Evolutionary conservation across 371 early-diverging fungal genomes (phyloP), one percentile per base, ranked within the genome.

Genomic region (Actinomucor elegans): DNA sequence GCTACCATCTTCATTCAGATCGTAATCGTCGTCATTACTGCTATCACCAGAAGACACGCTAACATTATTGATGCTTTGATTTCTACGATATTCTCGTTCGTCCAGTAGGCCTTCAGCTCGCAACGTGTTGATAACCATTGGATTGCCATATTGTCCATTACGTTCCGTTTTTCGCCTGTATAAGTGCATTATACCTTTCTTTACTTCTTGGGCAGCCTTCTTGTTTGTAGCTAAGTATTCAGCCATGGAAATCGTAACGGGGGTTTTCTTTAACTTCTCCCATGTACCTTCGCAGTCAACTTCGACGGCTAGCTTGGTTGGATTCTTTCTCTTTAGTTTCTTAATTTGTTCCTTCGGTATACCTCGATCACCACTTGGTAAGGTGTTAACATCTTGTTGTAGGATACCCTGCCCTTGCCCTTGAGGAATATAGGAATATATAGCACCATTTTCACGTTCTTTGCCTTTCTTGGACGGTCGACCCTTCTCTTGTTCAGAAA

Each of bases 191-290:
- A 49, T n/a, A 10, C 50, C 50, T 28, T 26, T 4, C 10, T 49
- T 49, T 12, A 49, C 50, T 18, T 49, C 40, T 12, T 24, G 10
- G 2, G 50, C 37, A 4, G 31, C 20, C 4, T 49, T 40, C 17
- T 26, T 49, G 15, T 38, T 49, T 9, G 11, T 4, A 5, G 50
- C 37, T 18, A 49, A 10, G 20, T 49, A 49, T 26, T 49, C 38
- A n/a, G 38, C 26, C 8, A 49, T 12, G 0, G 50, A 26, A 5
- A 49, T 17, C 8, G 37, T 28, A 18, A 49, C 15, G 5, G 12
- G 24, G 11, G 50, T 49, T 7, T 27, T 49, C 6, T 15, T 28
- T 12, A 49, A 27, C 21, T 49, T 49, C 15, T 49, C 40, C 50
- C 50, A 49, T 15, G 50, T 36, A 2, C 21, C 12, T 35, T 48